Base-by-base conservation (phyloP, 768 basidiomycete species). In the Lactifluus subvellereus region DNA sequence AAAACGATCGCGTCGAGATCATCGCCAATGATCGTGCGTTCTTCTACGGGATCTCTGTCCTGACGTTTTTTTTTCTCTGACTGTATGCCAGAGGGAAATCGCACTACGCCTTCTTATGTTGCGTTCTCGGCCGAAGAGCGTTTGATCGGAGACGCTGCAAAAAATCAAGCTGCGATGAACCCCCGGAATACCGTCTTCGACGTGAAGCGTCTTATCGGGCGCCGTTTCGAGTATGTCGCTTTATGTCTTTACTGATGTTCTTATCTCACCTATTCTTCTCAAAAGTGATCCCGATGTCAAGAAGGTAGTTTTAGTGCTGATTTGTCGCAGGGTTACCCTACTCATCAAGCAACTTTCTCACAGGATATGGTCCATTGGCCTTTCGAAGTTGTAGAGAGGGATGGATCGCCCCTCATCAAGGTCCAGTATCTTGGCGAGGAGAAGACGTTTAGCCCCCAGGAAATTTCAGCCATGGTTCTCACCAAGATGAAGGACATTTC, bases 131-230 rank as follows among this genome's bases (percentile, higher is more conserved):
- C 86, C 54, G 91, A 94, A 74, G 95, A 97, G 82, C 94, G 94
- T 80, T 78, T 96, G 77, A 98, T 98, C 74, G 95, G 97, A 75
- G 95, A 98, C 85, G 94, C 94, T 72, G 95, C 94, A 66, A 95
- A 95, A 78, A 97, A 97, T 76, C 95, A 98, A 83, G 92, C 91
- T 64, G 97, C 97, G 69, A 99, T 99, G 97, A 99, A 99, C 85
- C 97, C 97, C 67, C 83, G 82, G 72, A 98, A 98, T 84, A 99
- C 97, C 69, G 91, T 98, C 75, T 98, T 98, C 77, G 96, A 98
- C 76, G 96, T 96, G 65, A 98, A 98, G 80, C 95, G 96, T 77
- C 86, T 98, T 72, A 98, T 98, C 72, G 96, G 97, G 72, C 91
- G 96, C 69, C 87, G 94, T 71, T 98, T 88, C 74, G 95, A 98